Percentiles rank a stretch among this genome's conserved stretches.
These are phyloP conservation scores for Solanum tacnaense DNA, from an alignment of 257 asterid species.

Conservation along the genomic window DNA sequence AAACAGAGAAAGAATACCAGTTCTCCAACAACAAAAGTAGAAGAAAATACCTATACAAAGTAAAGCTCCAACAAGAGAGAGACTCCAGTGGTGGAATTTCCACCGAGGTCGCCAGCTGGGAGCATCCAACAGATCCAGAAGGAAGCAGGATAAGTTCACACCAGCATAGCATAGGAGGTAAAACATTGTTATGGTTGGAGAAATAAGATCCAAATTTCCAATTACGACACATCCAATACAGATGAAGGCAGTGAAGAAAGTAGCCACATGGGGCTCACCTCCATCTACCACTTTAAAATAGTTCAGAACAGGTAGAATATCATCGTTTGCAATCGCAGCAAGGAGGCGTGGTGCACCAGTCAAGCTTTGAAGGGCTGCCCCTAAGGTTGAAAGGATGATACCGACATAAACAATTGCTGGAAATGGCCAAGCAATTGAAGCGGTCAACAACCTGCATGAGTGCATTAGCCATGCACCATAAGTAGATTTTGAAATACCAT, in stretches of 20 bases:
- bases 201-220: constrained; percentile 91
- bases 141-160: constrained; percentile 95
- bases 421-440: constrained; percentile 97
- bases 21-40: not conserved
- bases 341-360: constrained; percentile 99
- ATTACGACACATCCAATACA: constrained; percentile 86
- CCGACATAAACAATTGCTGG: constrained; percentile 85
- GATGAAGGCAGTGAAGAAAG: constrained; percentile 89
- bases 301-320: constrained; percentile 91
- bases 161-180: constrained; percentile 96
- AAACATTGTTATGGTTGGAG: constrained; percentile 96
- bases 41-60: constrained; percentile 66
- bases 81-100: constrained; percentile 99
- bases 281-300: constrained; percentile 91
- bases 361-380: constrained; percentile 97
- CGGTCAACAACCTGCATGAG: constrained; percentile 90
- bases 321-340: constrained; percentile 99
- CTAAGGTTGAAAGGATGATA: constrained; percentile 93
- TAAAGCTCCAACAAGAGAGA: constrained; percentile 91
- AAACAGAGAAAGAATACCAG: not conserved
- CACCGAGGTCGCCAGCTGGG: constrained; percentile 99
- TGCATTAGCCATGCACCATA: constrained; percentile 18
- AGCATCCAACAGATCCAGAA: constrained; percentile 95
- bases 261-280: constrained; percentile 83
- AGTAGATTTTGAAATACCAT: constrained; percentile 2